Percentiles rank a stretch among this genome's conserved stretches.
Conservation (phyloP, 257 asterid genomes). For the Coffea canephora region DNA sequence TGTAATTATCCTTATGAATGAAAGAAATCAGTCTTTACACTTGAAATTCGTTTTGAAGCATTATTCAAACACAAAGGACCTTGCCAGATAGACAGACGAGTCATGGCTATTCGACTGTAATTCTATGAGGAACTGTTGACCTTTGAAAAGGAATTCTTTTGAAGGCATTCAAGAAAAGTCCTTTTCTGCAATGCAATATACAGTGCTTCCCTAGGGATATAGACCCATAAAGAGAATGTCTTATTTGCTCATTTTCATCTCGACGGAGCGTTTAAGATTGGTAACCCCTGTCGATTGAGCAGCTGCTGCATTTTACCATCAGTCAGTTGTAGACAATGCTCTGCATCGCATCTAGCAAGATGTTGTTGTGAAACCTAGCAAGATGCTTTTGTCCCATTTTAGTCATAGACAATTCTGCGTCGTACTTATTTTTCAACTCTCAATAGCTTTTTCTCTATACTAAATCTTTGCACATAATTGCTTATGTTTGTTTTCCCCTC, state of each 20-base stretch:
- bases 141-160: not conserved
- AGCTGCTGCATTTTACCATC: not conserved
- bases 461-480: constrained; percentile 1
- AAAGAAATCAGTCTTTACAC: not conserved
- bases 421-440: not conserved
- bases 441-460: constrained; percentile 1
- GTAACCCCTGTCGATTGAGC: not conserved
- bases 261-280: not conserved
- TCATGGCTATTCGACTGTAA: too few species aligned
- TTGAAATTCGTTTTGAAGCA: not conserved
- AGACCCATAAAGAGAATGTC: not conserved
- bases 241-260: not conserved
- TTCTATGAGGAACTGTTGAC: not conserved
- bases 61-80: not conserved
- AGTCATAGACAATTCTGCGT: too few species aligned
- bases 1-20: not conserved
- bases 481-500: not conserved
- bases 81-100: not conserved
- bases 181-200: too few species aligned
- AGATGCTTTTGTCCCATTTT: not conserved
- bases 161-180: not conserved
- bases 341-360: not conserved
- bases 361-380: not conserved
- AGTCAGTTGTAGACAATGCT: not conserved
- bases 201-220: not conserved